A percentile compares a stretch with the other conserved stretches of the same genome.
phyloP scores from a whole-genome alignment of 2,329 filamentous ascomycete species.

The Incumbomyces lentus region DNA sequence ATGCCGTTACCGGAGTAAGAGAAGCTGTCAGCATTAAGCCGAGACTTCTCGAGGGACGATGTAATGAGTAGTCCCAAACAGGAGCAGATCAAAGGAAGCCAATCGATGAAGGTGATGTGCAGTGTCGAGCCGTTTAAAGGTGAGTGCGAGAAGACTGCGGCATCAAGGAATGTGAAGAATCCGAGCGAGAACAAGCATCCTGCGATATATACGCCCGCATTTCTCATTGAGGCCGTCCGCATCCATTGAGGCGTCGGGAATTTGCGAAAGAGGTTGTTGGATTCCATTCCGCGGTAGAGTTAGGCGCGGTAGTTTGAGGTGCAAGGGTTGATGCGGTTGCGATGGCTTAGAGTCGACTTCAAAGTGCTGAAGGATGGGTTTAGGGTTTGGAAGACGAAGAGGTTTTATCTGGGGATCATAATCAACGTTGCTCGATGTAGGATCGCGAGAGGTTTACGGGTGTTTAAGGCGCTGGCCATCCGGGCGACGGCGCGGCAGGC shows the following conservation, averaged over 20 bases:
- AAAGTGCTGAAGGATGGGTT: no score
- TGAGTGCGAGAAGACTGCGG: conserved; percentile 53
- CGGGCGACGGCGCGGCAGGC: no score
- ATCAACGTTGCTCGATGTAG: no score
- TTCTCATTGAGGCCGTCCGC: conserved; percentile 53
- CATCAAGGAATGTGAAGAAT: conserved; percentile 60
- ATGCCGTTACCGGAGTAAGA: conserved; percentile 55
- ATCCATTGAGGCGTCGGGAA: conserved; percentile 58
- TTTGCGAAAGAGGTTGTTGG: conserved; percentile 49
- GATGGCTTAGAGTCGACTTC: no score
- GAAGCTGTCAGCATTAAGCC: conserved; percentile 53
- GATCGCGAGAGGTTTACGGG: no score
- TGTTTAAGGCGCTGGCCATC: no score
- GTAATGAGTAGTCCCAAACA: conserved; percentile 61
- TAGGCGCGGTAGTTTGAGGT: no score
- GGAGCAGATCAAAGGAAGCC: conserved; percentile 61
- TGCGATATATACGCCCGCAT: conserved; percentile 54
- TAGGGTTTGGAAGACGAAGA: no score
- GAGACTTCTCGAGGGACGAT: conserved; percentile 60
- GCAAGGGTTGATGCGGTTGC: no score
- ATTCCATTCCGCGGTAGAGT: conserved; percentile 8
- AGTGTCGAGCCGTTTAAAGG: conserved; percentile 49
- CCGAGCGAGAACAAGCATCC: conserved; percentile 61
- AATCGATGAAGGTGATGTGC: conserved; percentile 61
- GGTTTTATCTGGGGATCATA: no score